phyloP scores from a whole-genome alignment of 306 rosid species.

The Quercus alba region DNA sequence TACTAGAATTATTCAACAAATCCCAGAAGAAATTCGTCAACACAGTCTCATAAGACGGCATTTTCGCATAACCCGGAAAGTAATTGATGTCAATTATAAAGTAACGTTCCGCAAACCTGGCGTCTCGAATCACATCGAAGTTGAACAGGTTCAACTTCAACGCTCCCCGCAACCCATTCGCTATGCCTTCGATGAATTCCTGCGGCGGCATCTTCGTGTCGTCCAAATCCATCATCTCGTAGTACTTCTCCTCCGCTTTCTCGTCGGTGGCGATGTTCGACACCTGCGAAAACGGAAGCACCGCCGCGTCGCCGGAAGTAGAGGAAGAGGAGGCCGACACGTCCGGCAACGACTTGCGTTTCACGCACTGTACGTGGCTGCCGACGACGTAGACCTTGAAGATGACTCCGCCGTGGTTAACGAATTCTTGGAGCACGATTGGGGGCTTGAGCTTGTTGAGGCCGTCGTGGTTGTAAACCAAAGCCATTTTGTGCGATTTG shows the following conservation, averaged over 20 bases:
- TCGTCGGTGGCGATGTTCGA: slow-evolving; percentile 64
- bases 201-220: slow-evolving; percentile 84
- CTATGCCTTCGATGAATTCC: slow-evolving; percentile 56
- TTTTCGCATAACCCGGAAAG: slow-evolving; percentile 95
- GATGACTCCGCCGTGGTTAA: slow-evolving; percentile 91
- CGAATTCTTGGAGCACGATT: slow-evolving; percentile 81
- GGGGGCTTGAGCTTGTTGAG: slow-evolving; percentile 75
- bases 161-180: slow-evolving; percentile 56
- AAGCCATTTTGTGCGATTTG: slow-evolving; percentile 81
- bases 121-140: slow-evolving; percentile 82
- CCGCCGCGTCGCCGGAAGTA: slow-evolving; percentile 17
- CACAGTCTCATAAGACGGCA: slow-evolving; percentile 81
- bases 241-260: slow-evolving; percentile 60
- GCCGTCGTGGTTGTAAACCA: slow-evolving; percentile 60
- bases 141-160: slow-evolving; percentile 74
- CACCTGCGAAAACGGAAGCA: slow-evolving; percentile 77
- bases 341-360: slow-evolving; percentile 85
- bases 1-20: slow-evolving; percentile 34
- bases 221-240: slow-evolving; percentile 70
- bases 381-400: slow-evolving; percentile 91
- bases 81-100: slow-evolving; percentile 88
- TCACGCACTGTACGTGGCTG: slow-evolving; percentile 67
- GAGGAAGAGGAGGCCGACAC: slow-evolving; percentile 33
- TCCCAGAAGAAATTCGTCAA: slow-evolving; percentile 85
- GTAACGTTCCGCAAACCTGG: slow-evolving; percentile 67